phyloP scores from a whole-genome alignment of 2,329 filamentous ascomycete species.

The Cordyceps tenuipes region DNA sequence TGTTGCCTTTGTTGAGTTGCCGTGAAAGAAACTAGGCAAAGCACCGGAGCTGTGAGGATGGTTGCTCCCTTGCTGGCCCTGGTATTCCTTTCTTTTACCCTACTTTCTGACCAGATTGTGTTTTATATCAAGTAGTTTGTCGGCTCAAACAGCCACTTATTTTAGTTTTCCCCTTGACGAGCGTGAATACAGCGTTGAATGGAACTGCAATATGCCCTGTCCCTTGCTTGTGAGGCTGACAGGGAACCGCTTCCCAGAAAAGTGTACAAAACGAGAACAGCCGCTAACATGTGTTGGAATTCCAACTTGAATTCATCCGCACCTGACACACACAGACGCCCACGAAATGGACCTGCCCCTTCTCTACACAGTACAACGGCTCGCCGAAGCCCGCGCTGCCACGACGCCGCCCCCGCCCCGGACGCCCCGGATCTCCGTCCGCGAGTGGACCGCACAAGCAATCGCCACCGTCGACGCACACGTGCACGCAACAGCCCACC shows the following conservation, averaged over 20 bases:
- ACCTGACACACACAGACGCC: background rate
- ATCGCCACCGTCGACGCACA: background rate
- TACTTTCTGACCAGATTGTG: background rate
- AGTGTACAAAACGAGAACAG: background rate
- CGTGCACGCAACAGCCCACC: background rate
- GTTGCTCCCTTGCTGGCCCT: background rate
- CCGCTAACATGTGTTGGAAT: background rate
- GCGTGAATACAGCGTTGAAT: background rate
- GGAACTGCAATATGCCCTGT: background rate
- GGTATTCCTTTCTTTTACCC: background rate
- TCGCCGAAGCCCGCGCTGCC: background rate
- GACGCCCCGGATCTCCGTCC: background rate
- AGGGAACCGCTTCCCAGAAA: background rate
- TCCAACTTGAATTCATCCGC: background rate
- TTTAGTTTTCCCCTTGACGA: background rate
- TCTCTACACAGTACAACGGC: background rate
- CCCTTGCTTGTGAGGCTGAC: background rate
- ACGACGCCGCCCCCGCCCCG: background rate
- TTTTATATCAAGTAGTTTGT: slow-evolving; percentile 1
- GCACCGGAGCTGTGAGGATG: background rate
- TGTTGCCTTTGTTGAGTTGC: background rate
- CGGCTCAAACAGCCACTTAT: background rate
- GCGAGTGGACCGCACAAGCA: background rate
- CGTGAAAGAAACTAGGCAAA: background rate
- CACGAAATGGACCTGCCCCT: background rate